A percentile compares a stretch with the other conserved stretches of the same genome.
These are phyloP conservation scores for Onygena corvina DNA, from an alignment of 2,329 filamentous ascomycete species.

Conservation along the genomic window DNA sequence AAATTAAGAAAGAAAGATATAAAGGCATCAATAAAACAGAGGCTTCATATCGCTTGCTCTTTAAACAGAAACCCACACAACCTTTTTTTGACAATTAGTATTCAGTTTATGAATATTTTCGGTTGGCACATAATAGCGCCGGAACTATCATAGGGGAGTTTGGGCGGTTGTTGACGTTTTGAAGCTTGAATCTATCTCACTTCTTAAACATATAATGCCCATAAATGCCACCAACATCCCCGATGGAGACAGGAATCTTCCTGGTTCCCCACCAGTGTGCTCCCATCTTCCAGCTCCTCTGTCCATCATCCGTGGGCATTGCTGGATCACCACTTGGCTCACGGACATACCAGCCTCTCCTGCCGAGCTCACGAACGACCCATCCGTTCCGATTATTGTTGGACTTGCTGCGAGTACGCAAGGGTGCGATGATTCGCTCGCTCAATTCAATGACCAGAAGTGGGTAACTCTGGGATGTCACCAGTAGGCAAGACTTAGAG, in stretches of 20 bases:
- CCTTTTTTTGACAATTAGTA: neutral
- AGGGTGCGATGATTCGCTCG: slow-evolving; percentile 53
- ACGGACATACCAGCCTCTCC: slow-evolving; percentile 55
- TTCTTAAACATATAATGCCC: slow-evolving; percentile 50
- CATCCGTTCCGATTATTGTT: slow-evolving; percentile 49
- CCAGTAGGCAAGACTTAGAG: slow-evolving; percentile 44
- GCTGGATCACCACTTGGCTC: slow-evolving; percentile 27
- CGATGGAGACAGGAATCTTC: slow-evolving; percentile 47
- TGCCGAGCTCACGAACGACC: slow-evolving; percentile 55
- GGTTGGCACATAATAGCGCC: no score
- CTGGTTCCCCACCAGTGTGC: slow-evolving; percentile 75
- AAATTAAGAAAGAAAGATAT: no score
- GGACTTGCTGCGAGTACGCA: slow-evolving; percentile 50
- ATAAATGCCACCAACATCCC: slow-evolving; percentile 48
- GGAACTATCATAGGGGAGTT: no score
- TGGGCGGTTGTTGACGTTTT: no score
- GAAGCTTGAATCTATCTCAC: slow-evolving; percentile 20
- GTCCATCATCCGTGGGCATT: slow-evolving; percentile 42
- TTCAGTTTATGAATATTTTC: neutral
- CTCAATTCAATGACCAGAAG: slow-evolving; percentile 66
- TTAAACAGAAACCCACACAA: neutral
- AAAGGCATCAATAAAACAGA: neutral
- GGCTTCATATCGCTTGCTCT: slow-evolving; percentile 4
- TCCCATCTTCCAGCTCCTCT: slow-evolving; percentile 68
- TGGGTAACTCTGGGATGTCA: slow-evolving; percentile 50